Base-by-base conservation (phyloP, 129 eudicot species). In the Heracleum sosnowskyi region DNA sequence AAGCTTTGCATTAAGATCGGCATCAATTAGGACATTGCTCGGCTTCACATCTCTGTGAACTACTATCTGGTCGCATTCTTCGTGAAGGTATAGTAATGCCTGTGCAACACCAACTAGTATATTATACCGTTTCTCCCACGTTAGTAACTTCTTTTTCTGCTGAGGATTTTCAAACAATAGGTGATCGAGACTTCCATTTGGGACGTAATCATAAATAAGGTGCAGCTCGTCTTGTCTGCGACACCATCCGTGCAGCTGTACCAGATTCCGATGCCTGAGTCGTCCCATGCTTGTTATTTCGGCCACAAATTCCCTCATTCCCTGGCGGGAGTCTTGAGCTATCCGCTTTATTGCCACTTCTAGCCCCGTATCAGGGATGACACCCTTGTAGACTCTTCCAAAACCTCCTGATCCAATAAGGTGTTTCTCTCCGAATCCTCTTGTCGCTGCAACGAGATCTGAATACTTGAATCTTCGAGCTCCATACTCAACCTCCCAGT, bases 281-380 rank as follows among this genome's bases (percentile, higher is more conserved):
- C 72, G 72, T 66, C 72, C 72, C 72, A 66, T 66, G 72, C 72
- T 66, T 66, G 72, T 66, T 66, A 66, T 66, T 66, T 66, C 72
- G 20, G 72, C 72, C 15, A 66, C 72, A 66, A 66, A 66, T 66
- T 66, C 72, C 24, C 72, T 66, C 84, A 82, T 57, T 70, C 82
- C 79, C 31, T 81, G 80, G 75, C 80, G 36, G 29, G 80, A 81
- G 39, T 81, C 80, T 10, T 76, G 80, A 15, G 60, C 76, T 18
- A 81, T 51, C 18, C 76, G 9, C 80, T 81, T 81, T 81, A 81
- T 69, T 51, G 80, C 84, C 49, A 81, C 80, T 40, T 79, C 82
- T 40, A 79, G 77, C 42, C 78, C 78, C 2, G 78, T 71, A 33
- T 77, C 62, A 37, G 78, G 47, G 33, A 79, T 57, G 15, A 79